These are phyloP conservation scores for Xylariaceae sp. DNA, from an alignment of 2,329 filamentous ascomycete genomes.

Conservation along the genomic window DNA sequence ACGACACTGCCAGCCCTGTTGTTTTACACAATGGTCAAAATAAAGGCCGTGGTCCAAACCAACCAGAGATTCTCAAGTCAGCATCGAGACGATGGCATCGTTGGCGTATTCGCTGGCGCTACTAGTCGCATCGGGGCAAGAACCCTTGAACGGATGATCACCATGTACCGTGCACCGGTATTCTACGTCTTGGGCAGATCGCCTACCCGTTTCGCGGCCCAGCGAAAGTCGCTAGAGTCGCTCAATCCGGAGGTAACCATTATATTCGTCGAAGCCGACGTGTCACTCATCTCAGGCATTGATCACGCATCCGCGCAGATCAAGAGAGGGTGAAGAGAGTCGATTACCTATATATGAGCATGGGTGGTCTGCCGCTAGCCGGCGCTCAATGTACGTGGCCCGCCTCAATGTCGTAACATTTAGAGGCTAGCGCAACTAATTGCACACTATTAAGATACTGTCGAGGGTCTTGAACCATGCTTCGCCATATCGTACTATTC, in stretches of 20 bases:
- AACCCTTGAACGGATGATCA: conserved; percentile 25
- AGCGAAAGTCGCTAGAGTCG: conserved; percentile 11
- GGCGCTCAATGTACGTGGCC: conserved; percentile 19
- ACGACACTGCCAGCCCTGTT: too few species aligned
- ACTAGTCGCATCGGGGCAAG: conserved; percentile 25
- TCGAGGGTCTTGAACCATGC: conserved; percentile 31
- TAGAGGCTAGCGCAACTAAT: background rate
- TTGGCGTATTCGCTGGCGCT: conserved; percentile 14
- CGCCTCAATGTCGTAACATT: background rate
- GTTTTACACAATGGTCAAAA: conserved; percentile 1
- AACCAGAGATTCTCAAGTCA: conserved; percentile 4
- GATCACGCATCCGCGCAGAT: conserved; percentile 21
- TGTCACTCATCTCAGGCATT: conserved; percentile 25
- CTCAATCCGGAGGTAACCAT: conserved; percentile 20
- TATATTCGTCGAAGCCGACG: conserved; percentile 28
- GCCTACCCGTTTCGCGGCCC: conserved; percentile 7
- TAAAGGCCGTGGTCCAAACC: background rate
- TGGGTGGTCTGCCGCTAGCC: conserved; percentile 20
- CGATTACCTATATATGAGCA: conserved; percentile 30
- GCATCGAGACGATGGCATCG: background rate
- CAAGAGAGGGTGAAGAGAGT: conserved; percentile 18
- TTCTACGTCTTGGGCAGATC: conserved; percentile 26
- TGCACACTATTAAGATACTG: conserved; percentile 28
- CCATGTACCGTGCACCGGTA: conserved; percentile 12
- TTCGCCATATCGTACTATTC: conserved; percentile 33